Evolutionary conservation across 192 early-diverging fungal species (phyloP).

Genomic region (Dissophora globulifera): DNA sequence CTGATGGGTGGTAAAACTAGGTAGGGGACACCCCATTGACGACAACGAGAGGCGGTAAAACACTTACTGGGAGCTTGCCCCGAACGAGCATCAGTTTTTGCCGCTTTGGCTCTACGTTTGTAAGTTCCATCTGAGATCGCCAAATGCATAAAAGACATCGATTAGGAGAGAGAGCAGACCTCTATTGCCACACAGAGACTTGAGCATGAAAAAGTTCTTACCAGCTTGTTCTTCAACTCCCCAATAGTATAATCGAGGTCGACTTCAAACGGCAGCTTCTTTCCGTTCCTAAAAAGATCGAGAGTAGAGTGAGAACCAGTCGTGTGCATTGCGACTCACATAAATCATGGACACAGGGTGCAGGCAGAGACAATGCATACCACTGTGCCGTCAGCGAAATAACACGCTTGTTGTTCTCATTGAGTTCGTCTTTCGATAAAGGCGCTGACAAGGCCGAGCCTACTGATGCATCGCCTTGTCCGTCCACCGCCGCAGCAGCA

Average conservation of each 20-base stretch:
- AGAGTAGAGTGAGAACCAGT: background rate
- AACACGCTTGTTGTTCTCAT: slow-evolving; percentile 32
- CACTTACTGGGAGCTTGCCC: slow-evolving; percentile 68
- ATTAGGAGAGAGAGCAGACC: no score
- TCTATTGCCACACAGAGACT: no score
- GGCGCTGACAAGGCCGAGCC: no score
- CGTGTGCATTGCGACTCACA: no score
- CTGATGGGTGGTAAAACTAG: background rate
- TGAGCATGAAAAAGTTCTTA: slow-evolving; percentile 3
- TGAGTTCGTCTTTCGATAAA: slow-evolving; percentile 9
- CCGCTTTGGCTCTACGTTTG: slow-evolving; percentile 67
- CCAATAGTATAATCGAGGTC: slow-evolving; percentile 43
- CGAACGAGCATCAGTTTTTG: slow-evolving; percentile 81
- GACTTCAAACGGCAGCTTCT: slow-evolving; percentile 45
- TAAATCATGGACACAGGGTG: no score
- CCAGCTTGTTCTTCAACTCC: slow-evolving; percentile 44
- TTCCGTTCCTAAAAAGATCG: slow-evolving; percentile 43
- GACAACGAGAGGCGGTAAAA: no score
- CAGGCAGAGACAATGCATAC: background rate
- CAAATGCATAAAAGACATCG: no score
- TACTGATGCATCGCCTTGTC: no score
- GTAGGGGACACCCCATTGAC: no score
- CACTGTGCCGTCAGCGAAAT: slow-evolving; percentile 50
- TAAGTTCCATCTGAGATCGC: slow-evolving; percentile 65
- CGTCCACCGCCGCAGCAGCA: no score